A percentile compares a stretch with the other conserved stretches of the same genome.
These are phyloP conservation scores for Hexamita inflata DNA, from an alignment of 208 protist genomes.

Conservation along the genomic window DNA sequence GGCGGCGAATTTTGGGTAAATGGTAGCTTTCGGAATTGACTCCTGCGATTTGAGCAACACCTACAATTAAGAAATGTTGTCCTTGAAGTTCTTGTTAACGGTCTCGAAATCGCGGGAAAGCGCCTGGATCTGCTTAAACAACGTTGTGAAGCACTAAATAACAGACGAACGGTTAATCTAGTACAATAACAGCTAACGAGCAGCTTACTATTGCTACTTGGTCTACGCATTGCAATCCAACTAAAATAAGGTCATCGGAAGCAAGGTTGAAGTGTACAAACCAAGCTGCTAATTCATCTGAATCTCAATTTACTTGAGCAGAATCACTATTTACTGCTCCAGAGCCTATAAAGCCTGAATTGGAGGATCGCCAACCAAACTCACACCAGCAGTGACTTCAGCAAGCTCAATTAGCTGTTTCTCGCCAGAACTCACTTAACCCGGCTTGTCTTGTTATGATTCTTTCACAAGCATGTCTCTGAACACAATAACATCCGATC, in stretches of 20 bases:
- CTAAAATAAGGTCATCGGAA: neutral
- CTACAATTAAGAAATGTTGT: neutral
- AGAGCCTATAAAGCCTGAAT: neutral
- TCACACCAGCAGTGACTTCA: constrained; percentile 12
- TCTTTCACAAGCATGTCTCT: constrained; percentile 26
- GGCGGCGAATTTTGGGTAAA: constrained; percentile 19
- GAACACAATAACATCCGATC: constrained; percentile 22
- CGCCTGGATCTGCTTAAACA: neutral
- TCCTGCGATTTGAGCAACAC: neutral
- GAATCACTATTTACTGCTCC: neutral
- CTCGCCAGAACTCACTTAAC: neutral
- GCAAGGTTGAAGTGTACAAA: neutral
- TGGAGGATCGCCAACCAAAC: constrained; percentile 14
- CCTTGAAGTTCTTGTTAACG: neutral
- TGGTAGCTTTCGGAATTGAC: neutral
- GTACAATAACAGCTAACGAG: neutral
- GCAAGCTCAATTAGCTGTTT: neutral
- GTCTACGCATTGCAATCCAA: neutral
- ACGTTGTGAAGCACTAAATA: neutral
- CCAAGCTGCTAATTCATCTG: neutral
- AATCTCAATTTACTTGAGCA: neutral
- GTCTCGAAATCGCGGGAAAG: neutral
- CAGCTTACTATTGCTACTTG: neutral
- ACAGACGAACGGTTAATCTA: neutral
- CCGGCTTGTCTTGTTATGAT: neutral